Evolutionary conservation across 495 filamentous ascomycete genomes (phyloP).

Genomic region (Zalerion maritima): DNA sequence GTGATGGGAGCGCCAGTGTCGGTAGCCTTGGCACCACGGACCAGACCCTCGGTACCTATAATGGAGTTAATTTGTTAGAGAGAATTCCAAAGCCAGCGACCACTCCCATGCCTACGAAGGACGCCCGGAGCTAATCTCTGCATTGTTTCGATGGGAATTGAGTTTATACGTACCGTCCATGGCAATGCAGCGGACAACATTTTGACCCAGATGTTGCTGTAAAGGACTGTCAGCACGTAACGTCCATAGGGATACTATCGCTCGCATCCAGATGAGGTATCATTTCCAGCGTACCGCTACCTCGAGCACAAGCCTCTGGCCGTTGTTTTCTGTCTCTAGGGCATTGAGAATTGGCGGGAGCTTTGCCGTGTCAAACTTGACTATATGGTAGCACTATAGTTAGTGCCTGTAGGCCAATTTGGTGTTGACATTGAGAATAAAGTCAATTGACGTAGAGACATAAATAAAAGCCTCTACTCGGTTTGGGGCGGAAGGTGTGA

Average conservation of each 20-base stretch:
- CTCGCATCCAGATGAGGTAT: not conserved
- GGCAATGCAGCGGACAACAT: conserved; percentile 98
- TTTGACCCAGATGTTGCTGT: conserved; percentile 99
- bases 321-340: conserved; percentile 77
- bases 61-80: not conserved
- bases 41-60: conserved; percentile 95
- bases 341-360: conserved; percentile 97
- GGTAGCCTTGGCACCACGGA: conserved; percentile 66
- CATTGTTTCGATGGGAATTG: too few relatives aligned
- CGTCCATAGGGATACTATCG: not conserved
- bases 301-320: conserved; percentile 91
- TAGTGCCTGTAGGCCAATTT: too few relatives aligned
- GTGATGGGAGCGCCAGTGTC: conserved; percentile 94
- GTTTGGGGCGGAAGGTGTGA: conserved; percentile 7
- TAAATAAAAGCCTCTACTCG: conserved; percentile 1
- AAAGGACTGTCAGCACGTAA: conserved; percentile 10
- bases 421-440: too few relatives aligned
- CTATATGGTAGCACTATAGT: conserved; percentile 20
- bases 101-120: too few relatives aligned
- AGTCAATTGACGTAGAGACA: too few relatives aligned
- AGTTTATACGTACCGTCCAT: conserved; percentile 80
- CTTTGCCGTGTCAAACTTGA: conserved; percentile 89
- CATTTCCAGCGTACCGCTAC: conserved; percentile 68
- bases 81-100: not conserved
- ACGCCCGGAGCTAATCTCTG: too few relatives aligned